phyloP scores from a whole-genome alignment of 148 eudicot species.

The Dianthus caryophyllus region DNA sequence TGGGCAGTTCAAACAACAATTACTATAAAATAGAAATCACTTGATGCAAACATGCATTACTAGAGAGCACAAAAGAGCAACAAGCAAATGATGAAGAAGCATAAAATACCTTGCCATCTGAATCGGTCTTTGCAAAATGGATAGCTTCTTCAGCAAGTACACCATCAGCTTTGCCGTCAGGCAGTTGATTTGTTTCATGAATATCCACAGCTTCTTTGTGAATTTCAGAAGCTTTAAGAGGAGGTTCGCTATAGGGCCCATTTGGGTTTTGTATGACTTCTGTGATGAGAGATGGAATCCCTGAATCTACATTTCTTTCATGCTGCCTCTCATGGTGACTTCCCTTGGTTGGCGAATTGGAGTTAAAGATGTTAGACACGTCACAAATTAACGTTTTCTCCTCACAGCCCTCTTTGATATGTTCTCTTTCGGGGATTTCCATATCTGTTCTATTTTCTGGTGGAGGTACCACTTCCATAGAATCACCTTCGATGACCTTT shows the following conservation, averaged over 20 bases:
- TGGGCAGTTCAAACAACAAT: too few relatives aligned
- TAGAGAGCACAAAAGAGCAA: neutral
- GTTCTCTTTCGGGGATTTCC: conserved; percentile 18
- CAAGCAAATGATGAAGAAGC: too few relatives aligned
- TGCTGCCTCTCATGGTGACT: conserved; percentile 16
- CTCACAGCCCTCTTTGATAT: conserved; percentile 19
- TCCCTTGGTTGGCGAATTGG: conserved; percentile 19
- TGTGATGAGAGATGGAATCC: conserved; percentile 17
- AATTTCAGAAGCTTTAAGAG: conserved; percentile 14
- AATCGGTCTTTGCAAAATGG: conserved; percentile 15
- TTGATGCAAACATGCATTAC: neutral
- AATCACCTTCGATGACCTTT: conserved; percentile 1
- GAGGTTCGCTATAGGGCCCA: conserved; percentile 13
- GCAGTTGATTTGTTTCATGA: conserved; percentile 18
- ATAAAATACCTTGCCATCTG: conserved; percentile 28
- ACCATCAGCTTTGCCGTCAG: conserved; percentile 8
- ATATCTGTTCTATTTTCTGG: conserved; percentile 17
- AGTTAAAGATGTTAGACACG: conserved; percentile 26
- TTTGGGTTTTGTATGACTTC: conserved; percentile 25
- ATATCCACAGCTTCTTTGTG: conserved; percentile 8
- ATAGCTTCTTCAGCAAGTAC: conserved; percentile 18
- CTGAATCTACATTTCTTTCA: conserved; percentile 21
- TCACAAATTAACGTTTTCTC: conserved; percentile 26
- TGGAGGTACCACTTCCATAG: conserved; percentile 16
- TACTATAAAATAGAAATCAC: too few relatives aligned